Conservation (phyloP, 148 eudicot species). For the Vaccinium macrocarpon region DNA sequence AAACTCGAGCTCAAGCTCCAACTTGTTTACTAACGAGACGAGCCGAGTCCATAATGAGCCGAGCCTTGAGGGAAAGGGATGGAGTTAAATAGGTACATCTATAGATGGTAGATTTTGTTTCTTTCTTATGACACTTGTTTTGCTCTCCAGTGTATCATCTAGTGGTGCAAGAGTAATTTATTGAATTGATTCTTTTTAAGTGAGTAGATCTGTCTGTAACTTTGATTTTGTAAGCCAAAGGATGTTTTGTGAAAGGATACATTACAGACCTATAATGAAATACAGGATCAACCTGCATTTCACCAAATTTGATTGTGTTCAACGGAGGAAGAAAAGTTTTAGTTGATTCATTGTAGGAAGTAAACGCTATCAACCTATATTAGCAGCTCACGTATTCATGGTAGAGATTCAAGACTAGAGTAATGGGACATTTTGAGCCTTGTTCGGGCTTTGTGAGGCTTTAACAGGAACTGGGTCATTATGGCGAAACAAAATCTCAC, state of each 20-base stretch:
- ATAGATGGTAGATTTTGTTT: neutral
- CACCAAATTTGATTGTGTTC: neutral
- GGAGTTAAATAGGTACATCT: neutral
- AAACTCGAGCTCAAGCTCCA: no score
- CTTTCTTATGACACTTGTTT: neutral
- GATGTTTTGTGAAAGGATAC: neutral
- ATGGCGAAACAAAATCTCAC: neutral
- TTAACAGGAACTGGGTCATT: neutral
- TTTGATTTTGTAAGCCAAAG: neutral
- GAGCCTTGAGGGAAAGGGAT: no score
- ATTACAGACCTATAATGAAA: neutral
- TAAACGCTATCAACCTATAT: conserved; percentile 1
- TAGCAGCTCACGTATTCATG: neutral
- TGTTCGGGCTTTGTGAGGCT: neutral
- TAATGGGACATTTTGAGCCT: neutral
- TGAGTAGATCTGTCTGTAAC: neutral
- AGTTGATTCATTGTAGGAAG: neutral
- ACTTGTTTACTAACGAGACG: no score
- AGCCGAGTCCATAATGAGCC: no score
- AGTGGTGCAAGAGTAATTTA: neutral
- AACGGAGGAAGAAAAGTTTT: neutral
- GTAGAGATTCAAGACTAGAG: neutral
- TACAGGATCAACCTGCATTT: neutral
- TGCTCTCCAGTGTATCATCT: neutral
- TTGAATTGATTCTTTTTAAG: neutral